Conservation (phyloP, 192 early-diverging fungal genomes). For the Coemansia sp. region DNA sequence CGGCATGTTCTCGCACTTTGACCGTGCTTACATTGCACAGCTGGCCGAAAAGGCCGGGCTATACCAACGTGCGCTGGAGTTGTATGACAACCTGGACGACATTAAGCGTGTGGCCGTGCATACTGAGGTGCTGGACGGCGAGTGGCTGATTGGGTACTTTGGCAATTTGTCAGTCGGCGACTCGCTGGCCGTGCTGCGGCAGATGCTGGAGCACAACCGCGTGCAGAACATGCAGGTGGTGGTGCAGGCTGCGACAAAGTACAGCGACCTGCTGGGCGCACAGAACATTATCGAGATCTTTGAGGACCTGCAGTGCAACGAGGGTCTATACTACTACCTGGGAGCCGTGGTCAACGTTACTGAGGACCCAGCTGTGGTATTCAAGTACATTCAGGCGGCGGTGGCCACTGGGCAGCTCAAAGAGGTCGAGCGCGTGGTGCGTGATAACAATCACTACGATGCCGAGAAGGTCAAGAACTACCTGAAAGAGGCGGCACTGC, state of each 20-base stretch:
- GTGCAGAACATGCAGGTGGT: constrained; percentile 95
- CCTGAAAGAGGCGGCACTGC: constrained; percentile 94
- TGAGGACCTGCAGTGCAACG: constrained; percentile 86
- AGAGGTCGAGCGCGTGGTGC: constrained; percentile 96
- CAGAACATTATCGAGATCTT: constrained; percentile 88
- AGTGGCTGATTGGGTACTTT: constrained; percentile 96
- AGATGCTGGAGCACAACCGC: constrained; percentile 89
- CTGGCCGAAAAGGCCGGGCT: constrained; percentile 98
- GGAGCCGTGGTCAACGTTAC: constrained; percentile 95
- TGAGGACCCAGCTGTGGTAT: constrained; percentile 91
- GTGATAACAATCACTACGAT: constrained; percentile 96
- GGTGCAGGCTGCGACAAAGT: constrained; percentile 95
- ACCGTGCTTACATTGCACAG: constrained; percentile 82
- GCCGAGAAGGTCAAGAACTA: constrained; percentile 99
- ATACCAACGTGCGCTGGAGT: constrained; percentile 93
- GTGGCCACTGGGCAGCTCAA: constrained; percentile 89
- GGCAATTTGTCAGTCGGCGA: constrained; percentile 95
- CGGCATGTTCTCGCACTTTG: constrained; percentile 95
- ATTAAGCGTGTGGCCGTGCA: constrained; percentile 92
- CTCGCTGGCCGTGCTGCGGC: constrained; percentile 89
- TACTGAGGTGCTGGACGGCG: constrained; percentile 77
- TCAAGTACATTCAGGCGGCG: constrained; percentile 99
- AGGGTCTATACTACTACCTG: constrained; percentile 96
- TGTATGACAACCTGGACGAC: constrained; percentile 94
- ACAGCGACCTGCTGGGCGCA: constrained; percentile 91